Evolutionary conservation across 306 rosid genomes (phyloP).

Genomic region (Aeschynomene evenia): DNA sequence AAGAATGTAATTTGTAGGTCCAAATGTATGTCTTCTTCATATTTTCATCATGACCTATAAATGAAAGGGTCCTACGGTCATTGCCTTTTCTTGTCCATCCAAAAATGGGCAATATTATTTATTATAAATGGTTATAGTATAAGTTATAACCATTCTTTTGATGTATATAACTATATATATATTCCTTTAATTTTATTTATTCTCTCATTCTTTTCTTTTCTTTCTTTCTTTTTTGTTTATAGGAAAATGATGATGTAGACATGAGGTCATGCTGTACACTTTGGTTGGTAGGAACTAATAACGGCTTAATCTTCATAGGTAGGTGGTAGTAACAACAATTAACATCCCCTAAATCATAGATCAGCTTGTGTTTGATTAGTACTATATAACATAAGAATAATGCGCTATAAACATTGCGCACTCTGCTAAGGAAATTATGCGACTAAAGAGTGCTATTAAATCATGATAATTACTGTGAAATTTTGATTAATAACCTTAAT

Average conservation of each 20-base stretch:
- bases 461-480: neutral
- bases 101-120: conserved; percentile 8
- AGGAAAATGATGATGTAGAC: conserved; percentile 39
- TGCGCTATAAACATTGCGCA: neutral
- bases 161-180: too few relatives aligned
- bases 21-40: conserved; percentile 36
- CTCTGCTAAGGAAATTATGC: neutral
- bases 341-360: neutral
- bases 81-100: conserved; percentile 14
- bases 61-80: conserved; percentile 37
- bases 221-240: neutral
- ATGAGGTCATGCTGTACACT: conserved; percentile 57
- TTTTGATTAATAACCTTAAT: neutral
- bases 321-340: neutral
- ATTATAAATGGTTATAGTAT: neutral
- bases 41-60: conserved; percentile 43
- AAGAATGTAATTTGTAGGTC: conserved; percentile 50
- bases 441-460: too few relatives aligned
- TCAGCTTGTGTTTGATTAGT: neutral
- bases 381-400: neutral
- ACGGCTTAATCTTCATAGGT: conserved; percentile 1
- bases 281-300: conserved; percentile 22
- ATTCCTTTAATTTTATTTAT: neutral
- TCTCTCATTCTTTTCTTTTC: neutral
- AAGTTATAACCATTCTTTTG: conserved; percentile 1